Evolutionary conservation across 768 basidiomycete genomes (phyloP).

Genomic region (Russula lepida): DNA sequence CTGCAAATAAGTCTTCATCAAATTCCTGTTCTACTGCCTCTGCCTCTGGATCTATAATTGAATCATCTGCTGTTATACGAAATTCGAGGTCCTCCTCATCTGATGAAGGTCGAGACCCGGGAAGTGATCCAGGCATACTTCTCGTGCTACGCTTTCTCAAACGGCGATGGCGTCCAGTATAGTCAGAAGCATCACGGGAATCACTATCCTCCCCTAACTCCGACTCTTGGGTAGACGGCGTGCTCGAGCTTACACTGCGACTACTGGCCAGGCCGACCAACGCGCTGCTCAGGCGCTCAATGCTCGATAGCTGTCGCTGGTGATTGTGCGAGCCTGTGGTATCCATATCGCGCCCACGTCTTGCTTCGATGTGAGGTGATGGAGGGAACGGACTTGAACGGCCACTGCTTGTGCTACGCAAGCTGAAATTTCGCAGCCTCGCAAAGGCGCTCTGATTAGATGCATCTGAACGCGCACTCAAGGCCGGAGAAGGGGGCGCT

Average conservation of each 20-base stretch:
- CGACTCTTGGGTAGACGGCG: slow-evolving; percentile 43
- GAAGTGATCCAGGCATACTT: slow-evolving; percentile 81
- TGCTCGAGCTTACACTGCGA: slow-evolving; percentile 38
- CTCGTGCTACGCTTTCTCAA: slow-evolving; percentile 56
- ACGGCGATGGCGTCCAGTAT: slow-evolving; percentile 34
- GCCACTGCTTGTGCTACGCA: slow-evolving; percentile 39
- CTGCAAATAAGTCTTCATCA: slow-evolving; percentile 71
- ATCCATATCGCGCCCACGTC: slow-evolving; percentile 16
- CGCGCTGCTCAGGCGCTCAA: slow-evolving; percentile 59
- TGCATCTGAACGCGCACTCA: slow-evolving; percentile 88
- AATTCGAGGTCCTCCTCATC: slow-evolving; percentile 43
- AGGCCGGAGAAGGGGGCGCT: slow-evolving; percentile 81
- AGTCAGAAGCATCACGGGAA: slow-evolving; percentile 31
- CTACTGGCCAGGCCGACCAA: slow-evolving; percentile 42
- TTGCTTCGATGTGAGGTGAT: slow-evolving; percentile 25
- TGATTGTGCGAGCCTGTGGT: slow-evolving; percentile 28
- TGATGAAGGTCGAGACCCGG: slow-evolving; percentile 25
- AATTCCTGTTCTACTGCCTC: slow-evolving; percentile 66
- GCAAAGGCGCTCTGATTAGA: slow-evolving; percentile 66
- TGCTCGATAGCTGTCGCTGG: slow-evolving; percentile 65
- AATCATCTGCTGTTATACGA: slow-evolving; percentile 26
- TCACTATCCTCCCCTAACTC: slow-evolving; percentile 41
- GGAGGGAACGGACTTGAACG: slow-evolving; percentile 26
- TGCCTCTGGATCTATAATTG: slow-evolving; percentile 41
- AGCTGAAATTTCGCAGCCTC: slow-evolving; percentile 68